Conservation (phyloP, 2,329 filamentous ascomycete genomes). For the Fusarium nelsonii region DNA sequence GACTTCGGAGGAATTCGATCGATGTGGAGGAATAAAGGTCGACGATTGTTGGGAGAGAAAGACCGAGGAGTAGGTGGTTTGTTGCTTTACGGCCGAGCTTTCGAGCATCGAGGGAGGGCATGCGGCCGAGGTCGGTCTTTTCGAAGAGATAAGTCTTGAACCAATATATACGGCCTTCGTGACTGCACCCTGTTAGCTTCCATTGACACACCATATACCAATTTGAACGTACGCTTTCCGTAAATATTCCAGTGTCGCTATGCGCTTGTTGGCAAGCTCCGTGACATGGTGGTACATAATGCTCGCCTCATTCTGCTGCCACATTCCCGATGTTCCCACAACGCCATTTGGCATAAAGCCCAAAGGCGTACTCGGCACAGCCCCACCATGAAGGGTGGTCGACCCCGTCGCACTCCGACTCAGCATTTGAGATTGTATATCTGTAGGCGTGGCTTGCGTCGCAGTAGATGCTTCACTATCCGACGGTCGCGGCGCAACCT, state of each 20-base stretch:
- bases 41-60: slow-evolving; percentile 89
- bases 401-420: slow-evolving; percentile 56
- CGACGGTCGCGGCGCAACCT: slow-evolving; percentile 51
- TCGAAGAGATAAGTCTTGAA: slow-evolving; percentile 97
- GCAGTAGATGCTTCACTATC: slow-evolving; percentile 5
- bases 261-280: slow-evolving; percentile 89
- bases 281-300: slow-evolving; percentile 76
- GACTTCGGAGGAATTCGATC: slow-evolving; percentile 85
- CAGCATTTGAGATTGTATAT: slow-evolving; percentile 58
- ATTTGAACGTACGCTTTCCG: slow-evolving; percentile 80
- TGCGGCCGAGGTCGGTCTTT: slow-evolving; percentile 79
- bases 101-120: slow-evolving; percentile 86
- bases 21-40: slow-evolving; percentile 86
- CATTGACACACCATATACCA: neutral
- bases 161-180: slow-evolving; percentile 96
- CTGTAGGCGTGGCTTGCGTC: slow-evolving; percentile 43
- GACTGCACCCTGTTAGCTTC: slow-evolving; percentile 62
- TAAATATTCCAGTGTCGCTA: slow-evolving; percentile 93
- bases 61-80: slow-evolving; percentile 91
- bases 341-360: slow-evolving; percentile 31
- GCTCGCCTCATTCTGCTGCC: slow-evolving; percentile 61
- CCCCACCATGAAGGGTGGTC: slow-evolving; percentile 46
- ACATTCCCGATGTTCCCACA: slow-evolving; percentile 44
- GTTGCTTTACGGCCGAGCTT: slow-evolving; percentile 91
- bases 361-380: slow-evolving; percentile 28